Conservation (phyloP, 1,284 basidiomycete genomes). For the Microbotryomycetes sp. region DNA sequence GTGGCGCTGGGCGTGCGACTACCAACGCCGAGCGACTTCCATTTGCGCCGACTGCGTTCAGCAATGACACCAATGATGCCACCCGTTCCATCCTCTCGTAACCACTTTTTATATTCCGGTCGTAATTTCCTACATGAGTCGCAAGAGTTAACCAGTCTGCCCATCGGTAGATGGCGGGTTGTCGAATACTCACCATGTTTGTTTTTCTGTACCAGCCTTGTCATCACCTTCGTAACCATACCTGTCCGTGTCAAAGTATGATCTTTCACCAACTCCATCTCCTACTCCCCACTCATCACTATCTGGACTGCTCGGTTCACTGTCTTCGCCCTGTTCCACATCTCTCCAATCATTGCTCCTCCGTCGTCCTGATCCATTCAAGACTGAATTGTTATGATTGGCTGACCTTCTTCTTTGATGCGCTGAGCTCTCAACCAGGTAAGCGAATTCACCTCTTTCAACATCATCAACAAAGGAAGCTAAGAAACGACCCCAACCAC, state of each 20-base stretch:
- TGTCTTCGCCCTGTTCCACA: neutral
- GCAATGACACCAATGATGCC: constrained; percentile 23
- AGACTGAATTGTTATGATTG: neutral
- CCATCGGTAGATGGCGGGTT: neutral
- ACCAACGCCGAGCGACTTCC: constrained; percentile 29
- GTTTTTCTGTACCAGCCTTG: neutral
- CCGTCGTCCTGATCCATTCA: constrained; percentile 9
- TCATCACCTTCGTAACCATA: constrained; percentile 27
- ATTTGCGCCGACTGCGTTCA: constrained; percentile 28
- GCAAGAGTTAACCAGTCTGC: neutral
- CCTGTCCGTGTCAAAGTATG: constrained; percentile 24
- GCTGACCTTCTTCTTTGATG: neutral
- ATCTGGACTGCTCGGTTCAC: constrained; percentile 6
- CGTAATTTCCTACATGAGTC: constrained; percentile 16
- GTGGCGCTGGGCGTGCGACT: neutral
- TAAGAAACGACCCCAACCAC: constrained; percentile 92
- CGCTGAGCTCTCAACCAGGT: constrained; percentile 12
- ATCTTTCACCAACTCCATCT: constrained; percentile 32
- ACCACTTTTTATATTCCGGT: constrained; percentile 8
- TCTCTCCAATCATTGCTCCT: constrained; percentile 15
- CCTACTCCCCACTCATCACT: constrained; percentile 17
- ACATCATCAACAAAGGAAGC: constrained; percentile 88
- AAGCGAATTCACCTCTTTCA: constrained; percentile 63
- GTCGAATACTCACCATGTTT: constrained; percentile 7
- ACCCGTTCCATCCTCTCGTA: constrained; percentile 1